Conservation (phyloP, 2,329 filamentous ascomycete genomes). For the Exophiala viscosa region DNA sequence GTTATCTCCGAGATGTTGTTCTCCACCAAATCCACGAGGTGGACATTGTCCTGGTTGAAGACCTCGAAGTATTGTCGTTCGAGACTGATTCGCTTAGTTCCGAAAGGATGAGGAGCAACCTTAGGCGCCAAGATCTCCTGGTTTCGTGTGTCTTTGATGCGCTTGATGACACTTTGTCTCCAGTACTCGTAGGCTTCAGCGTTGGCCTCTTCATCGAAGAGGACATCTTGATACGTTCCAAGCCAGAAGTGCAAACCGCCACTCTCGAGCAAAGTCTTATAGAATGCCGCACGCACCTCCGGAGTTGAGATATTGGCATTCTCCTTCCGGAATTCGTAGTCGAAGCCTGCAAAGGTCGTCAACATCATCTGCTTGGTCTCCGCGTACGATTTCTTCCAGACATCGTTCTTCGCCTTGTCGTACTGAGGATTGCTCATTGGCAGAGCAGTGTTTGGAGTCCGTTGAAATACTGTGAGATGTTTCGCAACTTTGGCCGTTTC, state of each 20-base stretch:
- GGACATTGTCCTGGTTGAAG: conserved; percentile 43
- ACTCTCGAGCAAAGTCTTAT: conserved; percentile 46
- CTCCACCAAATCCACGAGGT: conserved; percentile 36
- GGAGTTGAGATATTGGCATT: conserved; percentile 18
- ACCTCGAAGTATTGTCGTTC: conserved; percentile 52
- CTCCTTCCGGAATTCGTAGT: conserved; percentile 38
- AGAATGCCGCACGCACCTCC: conserved; percentile 39
- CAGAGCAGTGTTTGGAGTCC: conserved; percentile 62
- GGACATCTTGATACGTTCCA: conserved; percentile 41
- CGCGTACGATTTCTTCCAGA: neutral
- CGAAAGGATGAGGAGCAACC: conserved; percentile 54
- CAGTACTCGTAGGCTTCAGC: conserved; percentile 54
- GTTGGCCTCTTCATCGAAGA: conserved; percentile 48
- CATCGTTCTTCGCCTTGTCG: neutral
- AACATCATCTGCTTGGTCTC: conserved; percentile 3
- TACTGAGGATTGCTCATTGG: conserved; percentile 33
- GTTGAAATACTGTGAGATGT: conserved; percentile 53
- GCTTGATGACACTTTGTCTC: conserved; percentile 47
- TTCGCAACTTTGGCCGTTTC: conserved; percentile 52
- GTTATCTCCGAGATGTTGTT: conserved; percentile 40
- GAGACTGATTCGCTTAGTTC: conserved; percentile 48
- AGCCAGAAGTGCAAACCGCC: conserved; percentile 57
- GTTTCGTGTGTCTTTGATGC: conserved; percentile 48
- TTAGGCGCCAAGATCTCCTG: conserved; percentile 52
- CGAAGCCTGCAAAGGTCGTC: conserved; percentile 4